These are phyloP conservation scores for Ramaria sp. DNA, from an alignment of 768 basidiomycete species.

Conservation along the genomic window DNA sequence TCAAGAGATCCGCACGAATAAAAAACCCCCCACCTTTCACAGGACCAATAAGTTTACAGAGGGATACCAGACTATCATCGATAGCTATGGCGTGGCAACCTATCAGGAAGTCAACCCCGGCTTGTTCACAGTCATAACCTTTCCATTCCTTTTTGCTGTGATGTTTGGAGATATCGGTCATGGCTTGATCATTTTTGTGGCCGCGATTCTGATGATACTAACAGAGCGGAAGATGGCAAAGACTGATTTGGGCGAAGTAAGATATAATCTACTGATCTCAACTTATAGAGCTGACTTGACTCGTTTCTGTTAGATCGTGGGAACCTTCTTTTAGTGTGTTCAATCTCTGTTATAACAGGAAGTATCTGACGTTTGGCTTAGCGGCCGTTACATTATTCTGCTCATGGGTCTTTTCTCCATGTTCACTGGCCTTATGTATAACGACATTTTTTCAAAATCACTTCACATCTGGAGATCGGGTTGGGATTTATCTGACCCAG, in stretches of 20 bases:
- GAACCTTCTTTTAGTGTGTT: conserved; percentile 88
- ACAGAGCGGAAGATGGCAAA: conserved; percentile 74
- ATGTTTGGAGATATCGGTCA: conserved; percentile 99
- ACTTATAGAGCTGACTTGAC: not conserved
- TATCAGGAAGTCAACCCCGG: conserved; percentile 98
- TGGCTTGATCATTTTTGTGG: conserved; percentile 68
- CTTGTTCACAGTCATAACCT: conserved; percentile 81
- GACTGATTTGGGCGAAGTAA: conserved; percentile 61
- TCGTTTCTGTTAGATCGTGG: conserved; percentile 45
- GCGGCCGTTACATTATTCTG: conserved; percentile 96
- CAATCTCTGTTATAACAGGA: not conserved
- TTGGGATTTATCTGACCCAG: conserved; percentile 59
- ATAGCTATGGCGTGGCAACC: conserved; percentile 87
- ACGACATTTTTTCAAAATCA: conserved; percentile 95
- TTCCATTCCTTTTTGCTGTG: conserved; percentile 97
- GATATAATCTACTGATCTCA: conserved; percentile 14
- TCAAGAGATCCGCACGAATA: conserved; percentile 79
- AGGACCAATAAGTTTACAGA: conserved; percentile 94
- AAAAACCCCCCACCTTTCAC: conserved; percentile 91
- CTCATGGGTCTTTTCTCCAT: conserved; percentile 97
- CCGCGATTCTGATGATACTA: conserved; percentile 77
- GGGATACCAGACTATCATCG: conserved; percentile 97
- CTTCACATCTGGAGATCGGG: conserved; percentile 81
- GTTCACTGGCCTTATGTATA: conserved; percentile 96
- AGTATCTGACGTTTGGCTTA: conserved; percentile 21